These are phyloP conservation scores for Calcarisporium arbuscula DNA, from an alignment of 2,329 filamentous ascomycete genomes.

Conservation along the genomic window DNA sequence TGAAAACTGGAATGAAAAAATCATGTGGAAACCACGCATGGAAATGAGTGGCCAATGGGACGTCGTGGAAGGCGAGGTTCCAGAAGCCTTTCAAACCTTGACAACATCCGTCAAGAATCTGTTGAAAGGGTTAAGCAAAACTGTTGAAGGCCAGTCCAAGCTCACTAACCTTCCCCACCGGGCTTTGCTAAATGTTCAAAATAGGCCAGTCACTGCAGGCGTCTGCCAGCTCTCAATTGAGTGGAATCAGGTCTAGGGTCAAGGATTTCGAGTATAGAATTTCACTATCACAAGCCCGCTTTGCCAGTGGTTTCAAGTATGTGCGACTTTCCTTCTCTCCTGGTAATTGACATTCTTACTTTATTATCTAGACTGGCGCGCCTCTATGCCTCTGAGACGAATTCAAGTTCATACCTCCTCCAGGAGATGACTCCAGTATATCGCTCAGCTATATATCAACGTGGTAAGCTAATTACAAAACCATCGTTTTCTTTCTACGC, in stretches of 20 bases:
- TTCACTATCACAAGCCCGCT: neutral
- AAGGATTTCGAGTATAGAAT: neutral
- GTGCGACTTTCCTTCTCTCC: neutral
- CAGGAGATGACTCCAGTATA: neutral
- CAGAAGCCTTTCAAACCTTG: neutral
- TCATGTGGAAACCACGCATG: neutral
- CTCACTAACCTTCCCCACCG: neutral
- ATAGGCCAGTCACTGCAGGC: too few relatives aligned
- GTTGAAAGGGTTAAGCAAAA: neutral
- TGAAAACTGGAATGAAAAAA: conserved; percentile 1
- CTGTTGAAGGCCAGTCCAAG: neutral
- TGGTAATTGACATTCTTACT: neutral
- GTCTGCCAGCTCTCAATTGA: too few relatives aligned
- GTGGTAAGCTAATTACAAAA: too few relatives aligned
- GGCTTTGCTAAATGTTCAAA: neutral
- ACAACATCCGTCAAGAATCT: neutral
- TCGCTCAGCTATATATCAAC: neutral
- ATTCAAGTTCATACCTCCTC: neutral
- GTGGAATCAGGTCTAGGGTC: neutral
- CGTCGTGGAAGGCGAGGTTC: neutral
- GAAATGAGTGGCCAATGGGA: neutral
- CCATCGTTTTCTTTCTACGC: too few relatives aligned
- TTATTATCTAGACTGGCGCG: neutral
- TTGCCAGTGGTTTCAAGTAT: neutral
- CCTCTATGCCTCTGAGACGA: neutral